Evolutionary conservation across 169 alveolate genomes (phyloP), one percentile per base, ranked within the genome.

Genomic region (Cryptosporidium muris): DNA sequence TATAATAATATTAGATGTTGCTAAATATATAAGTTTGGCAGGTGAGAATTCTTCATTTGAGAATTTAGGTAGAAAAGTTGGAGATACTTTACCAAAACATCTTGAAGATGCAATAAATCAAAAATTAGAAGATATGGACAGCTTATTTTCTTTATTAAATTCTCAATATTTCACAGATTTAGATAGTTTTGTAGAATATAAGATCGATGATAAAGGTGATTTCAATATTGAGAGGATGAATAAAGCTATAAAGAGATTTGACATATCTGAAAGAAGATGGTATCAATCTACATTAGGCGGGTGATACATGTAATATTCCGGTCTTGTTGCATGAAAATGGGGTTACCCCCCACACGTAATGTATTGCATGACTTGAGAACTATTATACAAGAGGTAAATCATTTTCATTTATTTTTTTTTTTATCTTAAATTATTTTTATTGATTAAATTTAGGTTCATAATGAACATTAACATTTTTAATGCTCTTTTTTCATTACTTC

Each of bases 101-200:
- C 54, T 74, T 9, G 51, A 25, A 5, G 85, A 74, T 12, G 16
- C 60, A 42, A n/a, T 74, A 12, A 34, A 5, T 7, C 25, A 54
- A 12, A 52, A 74, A 0, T 49, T 38, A n/a, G 85, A 45, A 43
- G 36, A 58, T 45, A 37, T 74, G 45, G 85, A 74, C 11, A 74
- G 74, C 25, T 60, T 74, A 58, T 54, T 74, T 47, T 14, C 54
- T 48, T 42, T 60, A 3, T 58, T 68, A 74, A 68, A 74, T 36
- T 40, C 60, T 4, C 64, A 60, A 8, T 16, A 60, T 42, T 12
- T 74, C 51, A 74, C 85, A 25, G 68, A 62, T 48, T 38, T 74
- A 34, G 60, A 49, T 74, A 49, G 68, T 7, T 74, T 74, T 74
- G 74, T 74, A 9, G 85, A 74, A 37, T 74, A 74, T 74, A 47